Base-by-base conservation (phyloP, 2,329 filamentous ascomycete species). In the Cercospora brassicicola region DNA sequence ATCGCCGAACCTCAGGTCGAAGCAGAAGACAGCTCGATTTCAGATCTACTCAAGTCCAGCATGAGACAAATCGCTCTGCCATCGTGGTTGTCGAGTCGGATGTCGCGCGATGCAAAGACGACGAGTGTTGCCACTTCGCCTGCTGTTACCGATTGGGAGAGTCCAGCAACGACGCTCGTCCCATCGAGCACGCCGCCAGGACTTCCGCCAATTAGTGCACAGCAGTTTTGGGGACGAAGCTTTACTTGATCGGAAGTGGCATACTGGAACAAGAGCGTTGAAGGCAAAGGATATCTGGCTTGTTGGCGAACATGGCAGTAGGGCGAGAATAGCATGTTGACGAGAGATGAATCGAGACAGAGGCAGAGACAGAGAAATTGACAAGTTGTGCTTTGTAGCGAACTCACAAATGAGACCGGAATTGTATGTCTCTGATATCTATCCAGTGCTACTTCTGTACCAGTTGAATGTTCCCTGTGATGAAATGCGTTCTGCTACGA, bases 81-180 rank as follows among this genome's bases (percentile, higher is more conserved):
- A 39, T 30, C 30, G 4, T 64, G 62, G 62, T 39, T 64, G 13
- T 56, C 62, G 2, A 64, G 62, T 45, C 51, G 62, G 18, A 64
- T 33, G 20, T 64, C 55, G 23, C 62, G 62, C 62, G 51, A 64
- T 2, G 3, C 20, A 23, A 30, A 15, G 20, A 15, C 28, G 10
- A 30, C 20, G 23, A n/a, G 3, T 15, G 6, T 20, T 20, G 13
- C 18, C 4, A 4, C 20, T 51, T 51, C 45, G 2, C 18, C 45
- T 23, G 18, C 45, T 51, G 9, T 23, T 0, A 6, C 20, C 18
- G 11, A 26, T 13, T 20, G 45, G 45, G 10, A 26, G 20, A 51
- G 45, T 6, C 18, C 18, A 23, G 11, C 45, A 26, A 51, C 20
- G 45, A 51, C 20, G 4, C 45, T 51, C 20, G 45, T 51, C 11